phyloP scores from a whole-genome alignment of 2,329 filamentous ascomycete genomes.

The Sclerotinia nivalis region DNA sequence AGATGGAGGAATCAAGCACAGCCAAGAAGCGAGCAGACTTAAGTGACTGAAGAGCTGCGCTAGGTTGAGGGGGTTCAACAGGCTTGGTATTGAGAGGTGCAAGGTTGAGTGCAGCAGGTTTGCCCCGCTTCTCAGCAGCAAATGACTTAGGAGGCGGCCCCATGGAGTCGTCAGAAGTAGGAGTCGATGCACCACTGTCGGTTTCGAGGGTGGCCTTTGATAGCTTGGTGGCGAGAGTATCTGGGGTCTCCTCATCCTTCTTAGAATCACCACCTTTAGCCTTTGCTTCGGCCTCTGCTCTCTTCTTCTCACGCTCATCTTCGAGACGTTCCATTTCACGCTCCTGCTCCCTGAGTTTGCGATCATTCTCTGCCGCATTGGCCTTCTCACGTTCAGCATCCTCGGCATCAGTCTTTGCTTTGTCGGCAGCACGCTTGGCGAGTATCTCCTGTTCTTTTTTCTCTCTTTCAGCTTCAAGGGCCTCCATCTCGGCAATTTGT shows the following conservation, averaged over 20 bases:
- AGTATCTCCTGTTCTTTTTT: conserved; percentile 42
- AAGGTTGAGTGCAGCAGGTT: conserved; percentile 87
- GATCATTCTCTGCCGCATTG: conserved; percentile 58
- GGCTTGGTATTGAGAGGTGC: conserved; percentile 78
- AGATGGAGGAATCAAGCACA: conserved; percentile 74
- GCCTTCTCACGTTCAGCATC: conserved; percentile 50
- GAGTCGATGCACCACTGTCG: conserved; percentile 47
- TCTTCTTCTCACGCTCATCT: conserved; percentile 65
- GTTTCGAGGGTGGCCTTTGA: conserved; percentile 52
- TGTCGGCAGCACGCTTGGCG: conserved; percentile 39
- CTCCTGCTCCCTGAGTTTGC: conserved; percentile 71
- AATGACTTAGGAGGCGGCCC: conserved; percentile 54
- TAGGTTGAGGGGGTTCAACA: conserved; percentile 89
- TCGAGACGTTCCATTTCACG: conserved; percentile 71
- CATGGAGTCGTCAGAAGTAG: conserved; percentile 48
- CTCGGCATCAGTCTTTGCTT: conserved; percentile 45
- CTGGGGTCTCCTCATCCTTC: conserved; percentile 40
- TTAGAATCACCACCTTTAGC: conserved; percentile 29
- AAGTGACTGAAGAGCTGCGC: conserved; percentile 87
- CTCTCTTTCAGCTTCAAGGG: conserved; percentile 41
- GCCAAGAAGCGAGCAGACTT: conserved; percentile 88
- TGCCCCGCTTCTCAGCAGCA: conserved; percentile 64
- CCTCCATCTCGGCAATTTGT: conserved; percentile 60
- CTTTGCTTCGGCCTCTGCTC: conserved; percentile 50
- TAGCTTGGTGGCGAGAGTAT: conserved; percentile 48